A percentile compares a stretch with the other conserved stretches of the same genome.
Evolutionary conservation across 2,329 filamentous ascomycete genomes (phyloP).

Genomic region (Calonectria ilicicola): DNA sequence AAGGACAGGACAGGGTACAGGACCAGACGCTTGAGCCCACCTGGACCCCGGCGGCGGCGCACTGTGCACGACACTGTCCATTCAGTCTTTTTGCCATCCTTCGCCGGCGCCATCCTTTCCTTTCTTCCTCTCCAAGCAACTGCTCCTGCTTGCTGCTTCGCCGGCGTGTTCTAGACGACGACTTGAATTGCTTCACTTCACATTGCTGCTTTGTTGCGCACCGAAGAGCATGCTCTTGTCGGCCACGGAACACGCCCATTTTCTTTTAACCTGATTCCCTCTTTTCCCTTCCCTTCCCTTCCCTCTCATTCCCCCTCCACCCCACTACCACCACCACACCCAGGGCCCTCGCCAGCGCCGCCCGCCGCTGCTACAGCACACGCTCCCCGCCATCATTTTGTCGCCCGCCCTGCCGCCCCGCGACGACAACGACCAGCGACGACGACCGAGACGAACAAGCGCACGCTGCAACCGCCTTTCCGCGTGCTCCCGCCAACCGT

Average conservation of each 20-base stretch:
- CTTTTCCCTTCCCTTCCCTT: constrained; percentile 28
- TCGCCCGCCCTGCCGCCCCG: constrained; percentile 40
- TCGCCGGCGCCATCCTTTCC: constrained; percentile 36
- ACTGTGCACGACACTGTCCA: constrained; percentile 29
- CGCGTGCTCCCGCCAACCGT: constrained; percentile 20
- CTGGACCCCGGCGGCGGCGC: constrained; percentile 8
- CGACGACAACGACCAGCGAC: constrained; percentile 43
- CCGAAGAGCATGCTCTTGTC: constrained; percentile 45
- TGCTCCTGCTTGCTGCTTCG: constrained; percentile 39
- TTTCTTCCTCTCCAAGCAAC: constrained; percentile 40
- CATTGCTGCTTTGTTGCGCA: constrained; percentile 29
- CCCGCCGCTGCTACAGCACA: constrained; percentile 10
- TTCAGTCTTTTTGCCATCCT: constrained; percentile 33
- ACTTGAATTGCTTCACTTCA: constrained; percentile 46
- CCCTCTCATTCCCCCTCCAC: constrained; percentile 29
- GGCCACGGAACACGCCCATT: constrained; percentile 40
- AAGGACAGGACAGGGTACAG: constrained; percentile 15
- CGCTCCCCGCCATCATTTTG: constrained; percentile 38
- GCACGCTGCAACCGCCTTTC: constrained; percentile 22
- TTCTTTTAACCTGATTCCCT: constrained; percentile 35
- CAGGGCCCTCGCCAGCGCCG: constrained; percentile 27
- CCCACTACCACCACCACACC: constrained; percentile 38
- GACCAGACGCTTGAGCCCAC: constrained; percentile 19
- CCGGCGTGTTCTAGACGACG: constrained; percentile 42
- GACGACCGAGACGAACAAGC: constrained; percentile 28